These are phyloP conservation scores for Neodidymelliopsis sp. DNA, from an alignment of 2,329 filamentous ascomycete species.

Conservation along the genomic window DNA sequence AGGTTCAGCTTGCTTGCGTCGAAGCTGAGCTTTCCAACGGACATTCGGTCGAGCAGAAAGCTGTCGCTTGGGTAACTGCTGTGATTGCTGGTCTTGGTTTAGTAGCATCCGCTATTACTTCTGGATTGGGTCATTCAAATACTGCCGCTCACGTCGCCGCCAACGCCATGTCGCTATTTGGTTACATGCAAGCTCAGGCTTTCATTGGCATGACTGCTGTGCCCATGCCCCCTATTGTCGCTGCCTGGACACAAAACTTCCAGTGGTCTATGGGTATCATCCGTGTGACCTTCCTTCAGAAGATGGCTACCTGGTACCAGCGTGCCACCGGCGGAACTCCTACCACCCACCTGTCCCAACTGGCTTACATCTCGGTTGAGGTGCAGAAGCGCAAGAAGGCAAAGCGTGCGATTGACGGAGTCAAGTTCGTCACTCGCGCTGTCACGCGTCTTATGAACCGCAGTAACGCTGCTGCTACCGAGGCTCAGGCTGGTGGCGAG, in stretches of 20 bases:
- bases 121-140: slow-evolving; percentile 89
- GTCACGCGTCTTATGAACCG: slow-evolving; percentile 47
- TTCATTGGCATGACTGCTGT: slow-evolving; percentile 87
- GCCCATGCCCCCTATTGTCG: slow-evolving; percentile 82
- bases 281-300: slow-evolving; percentile 83
- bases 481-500: slow-evolving; percentile 39
- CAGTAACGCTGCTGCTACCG: slow-evolving; percentile 57
- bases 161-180: slow-evolving; percentile 91
- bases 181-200: slow-evolving; percentile 93
- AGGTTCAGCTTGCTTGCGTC: slow-evolving; percentile 78
- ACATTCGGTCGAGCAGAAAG: slow-evolving; percentile 87
- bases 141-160: slow-evolving; percentile 93
- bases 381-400: slow-evolving; percentile 77
- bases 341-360: slow-evolving; percentile 76
- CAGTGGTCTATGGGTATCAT: slow-evolving; percentile 99
- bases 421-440: slow-evolving; percentile 25
- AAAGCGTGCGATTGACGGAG: slow-evolving; percentile 36
- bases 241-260: slow-evolving; percentile 96
- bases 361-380: slow-evolving; percentile 80
- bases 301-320: slow-evolving; percentile 94
- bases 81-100: slow-evolving; percentile 86
- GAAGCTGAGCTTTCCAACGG: slow-evolving; percentile 89
- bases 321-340: slow-evolving; percentile 88
- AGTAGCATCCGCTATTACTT: slow-evolving; percentile 85
- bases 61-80: slow-evolving; percentile 88